Conservation (phyloP, 2,329 filamentous ascomycete species). For the Fusarium austroafricanum region DNA sequence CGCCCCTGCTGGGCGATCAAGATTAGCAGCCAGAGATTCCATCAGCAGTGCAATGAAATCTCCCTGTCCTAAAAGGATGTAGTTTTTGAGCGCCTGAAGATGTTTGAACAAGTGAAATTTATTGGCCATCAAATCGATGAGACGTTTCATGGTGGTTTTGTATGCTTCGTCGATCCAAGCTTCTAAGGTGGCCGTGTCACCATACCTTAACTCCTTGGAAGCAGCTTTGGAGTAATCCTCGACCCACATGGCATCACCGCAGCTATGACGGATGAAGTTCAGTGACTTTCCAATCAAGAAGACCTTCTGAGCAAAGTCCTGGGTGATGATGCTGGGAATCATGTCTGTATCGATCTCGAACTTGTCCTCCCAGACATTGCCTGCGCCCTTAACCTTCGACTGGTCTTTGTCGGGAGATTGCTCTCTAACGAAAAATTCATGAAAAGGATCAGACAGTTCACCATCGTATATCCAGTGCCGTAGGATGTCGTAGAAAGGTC, state of each 20-base stretch:
- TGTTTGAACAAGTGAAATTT: conserved; percentile 97
- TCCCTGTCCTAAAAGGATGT: conserved; percentile 92
- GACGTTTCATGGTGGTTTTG: conserved; percentile 95
- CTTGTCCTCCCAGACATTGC: conserved; percentile 98
- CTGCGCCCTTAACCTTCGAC: conserved; percentile 71
- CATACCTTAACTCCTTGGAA: conserved; percentile 91
- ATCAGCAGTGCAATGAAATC: conserved; percentile 98
- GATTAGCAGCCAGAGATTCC: conserved; percentile 92
- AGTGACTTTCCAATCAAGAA: conserved; percentile 97
- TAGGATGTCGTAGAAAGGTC: conserved; percentile 96
- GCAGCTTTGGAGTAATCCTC: conserved; percentile 93
- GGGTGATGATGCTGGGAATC: conserved; percentile 92
- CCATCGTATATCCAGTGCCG: conserved; percentile 98
- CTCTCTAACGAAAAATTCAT: conserved; percentile 94
- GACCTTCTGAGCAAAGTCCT: conserved; percentile 94
- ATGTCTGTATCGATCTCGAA: conserved; percentile 87
- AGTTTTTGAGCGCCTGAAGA: conserved; percentile 90
- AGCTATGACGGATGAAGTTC: conserved; percentile 97
- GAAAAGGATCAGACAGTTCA: conserved; percentile 94
- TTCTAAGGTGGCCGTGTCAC: conserved; percentile 91
- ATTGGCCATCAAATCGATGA: conserved; percentile 92
- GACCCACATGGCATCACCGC: conserved; percentile 93
- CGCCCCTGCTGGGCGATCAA: conserved; percentile 94
- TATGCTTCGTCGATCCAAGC: conserved; percentile 97
- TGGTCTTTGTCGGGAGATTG: conserved; percentile 68